Conservation (phyloP, 1,284 basidiomycete genomes). For the Tilletia walkeri region DNA sequence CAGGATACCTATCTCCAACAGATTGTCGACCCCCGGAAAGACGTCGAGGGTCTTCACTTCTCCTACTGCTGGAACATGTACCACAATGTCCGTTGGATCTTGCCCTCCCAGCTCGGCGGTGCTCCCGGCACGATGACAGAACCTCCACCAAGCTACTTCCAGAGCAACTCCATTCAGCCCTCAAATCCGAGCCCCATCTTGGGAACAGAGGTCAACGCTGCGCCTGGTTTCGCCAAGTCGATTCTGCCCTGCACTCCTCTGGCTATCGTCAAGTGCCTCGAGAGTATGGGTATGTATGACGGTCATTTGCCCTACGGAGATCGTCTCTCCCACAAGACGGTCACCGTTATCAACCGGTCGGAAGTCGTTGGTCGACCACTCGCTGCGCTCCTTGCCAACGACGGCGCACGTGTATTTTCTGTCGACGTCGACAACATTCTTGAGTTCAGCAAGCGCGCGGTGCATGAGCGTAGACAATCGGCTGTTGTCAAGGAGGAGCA, state of each 20-base stretch:
- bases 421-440: slow-evolving; percentile 91
- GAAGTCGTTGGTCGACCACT: slow-evolving; percentile 95
- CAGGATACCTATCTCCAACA: slow-evolving; percentile 94
- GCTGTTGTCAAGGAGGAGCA: not conserved
- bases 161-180: not conserved
- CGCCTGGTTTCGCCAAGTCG: slow-evolving; percentile 80
- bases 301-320: slow-evolving; percentile 86
- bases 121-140: slow-evolving; percentile 52
- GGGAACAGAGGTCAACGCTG: slow-evolving; percentile 53
- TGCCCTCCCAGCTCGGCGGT: slow-evolving; percentile 47
- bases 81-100: slow-evolving; percentile 55
- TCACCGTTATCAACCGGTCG: slow-evolving; percentile 94
- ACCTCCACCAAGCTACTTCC: slow-evolving; percentile 17
- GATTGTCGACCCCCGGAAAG: slow-evolving; percentile 91
- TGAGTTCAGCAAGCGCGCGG: slow-evolving; percentile 59
- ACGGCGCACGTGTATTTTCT: slow-evolving; percentile 90
- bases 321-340: slow-evolving; percentile 84
- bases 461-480: not conserved
- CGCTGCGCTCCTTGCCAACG: slow-evolving; percentile 88
- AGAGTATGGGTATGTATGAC: slow-evolving; percentile 89
- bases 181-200: slow-evolving; percentile 12
- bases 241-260: slow-evolving; percentile 96
- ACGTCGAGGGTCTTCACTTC: slow-evolving; percentile 94
- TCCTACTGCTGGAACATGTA: slow-evolving; percentile 56
- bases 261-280: slow-evolving; percentile 87